Percentiles rank a stretch among this genome's conserved stretches.
Conservation (phyloP, 805 yeast species). For the Teunomyces tritomae region DNA sequence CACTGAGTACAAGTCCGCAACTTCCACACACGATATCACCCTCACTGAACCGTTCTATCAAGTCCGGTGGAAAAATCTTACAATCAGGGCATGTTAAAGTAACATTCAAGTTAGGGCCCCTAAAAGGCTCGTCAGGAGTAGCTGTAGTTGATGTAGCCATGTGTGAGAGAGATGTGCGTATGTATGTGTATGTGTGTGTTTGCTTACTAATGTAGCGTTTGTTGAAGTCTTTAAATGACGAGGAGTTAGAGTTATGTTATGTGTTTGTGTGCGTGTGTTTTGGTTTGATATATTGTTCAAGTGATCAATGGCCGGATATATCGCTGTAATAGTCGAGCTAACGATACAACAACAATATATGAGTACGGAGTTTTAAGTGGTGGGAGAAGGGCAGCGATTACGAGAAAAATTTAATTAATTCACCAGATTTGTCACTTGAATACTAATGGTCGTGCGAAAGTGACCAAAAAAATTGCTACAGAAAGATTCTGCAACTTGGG, state of each 20-base stretch:
- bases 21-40: slow-evolving; percentile 98
- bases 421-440: neutral
- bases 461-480: neutral
- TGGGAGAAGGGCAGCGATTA: neutral
- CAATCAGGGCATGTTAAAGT: slow-evolving; percentile 94
- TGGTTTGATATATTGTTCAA: neutral
- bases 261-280: neutral
- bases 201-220: neutral
- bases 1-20: slow-evolving; percentile 92
- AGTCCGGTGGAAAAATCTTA: slow-evolving; percentile 90
- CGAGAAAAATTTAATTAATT: neutral
- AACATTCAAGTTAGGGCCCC: slow-evolving; percentile 83
- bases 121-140: slow-evolving; percentile 30
- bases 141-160: slow-evolving; percentile 7
- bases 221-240: neutral
- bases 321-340: neutral
- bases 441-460: neutral
- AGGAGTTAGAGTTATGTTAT: neutral
- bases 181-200: neutral
- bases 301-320: neutral
- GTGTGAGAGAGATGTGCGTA: neutral
- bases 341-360: slow-evolving; percentile 4
- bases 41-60: slow-evolving; percentile 91
- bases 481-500: too few relatives aligned
- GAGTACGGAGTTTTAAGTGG: neutral